Evolutionary conservation across 495 filamentous ascomycete species (phyloP).

Genomic region (Penicillium goetzii): DNA sequence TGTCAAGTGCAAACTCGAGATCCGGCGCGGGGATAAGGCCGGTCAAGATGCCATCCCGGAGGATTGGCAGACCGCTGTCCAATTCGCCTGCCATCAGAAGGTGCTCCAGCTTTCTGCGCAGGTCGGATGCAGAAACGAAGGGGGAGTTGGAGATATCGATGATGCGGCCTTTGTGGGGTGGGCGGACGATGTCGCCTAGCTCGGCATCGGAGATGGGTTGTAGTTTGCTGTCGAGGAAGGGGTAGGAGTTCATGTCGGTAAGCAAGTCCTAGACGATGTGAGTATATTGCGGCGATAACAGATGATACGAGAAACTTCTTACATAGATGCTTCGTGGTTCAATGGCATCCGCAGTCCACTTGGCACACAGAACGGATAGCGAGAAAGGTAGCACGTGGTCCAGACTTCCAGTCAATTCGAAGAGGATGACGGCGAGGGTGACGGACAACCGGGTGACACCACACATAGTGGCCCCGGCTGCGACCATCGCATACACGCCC

Average conservation of each 20-base stretch:
- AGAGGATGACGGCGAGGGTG: slow-evolving; percentile 91
- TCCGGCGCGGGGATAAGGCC: slow-evolving; percentile 94
- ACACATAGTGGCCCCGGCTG: slow-evolving; percentile 96
- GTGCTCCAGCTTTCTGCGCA: slow-evolving; percentile 78
- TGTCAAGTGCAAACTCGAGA: slow-evolving; percentile 90
- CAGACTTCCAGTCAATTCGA: slow-evolving; percentile 91
- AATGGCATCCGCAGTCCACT: slow-evolving; percentile 96
- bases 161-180: slow-evolving; percentile 69
- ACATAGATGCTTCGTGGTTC: slow-evolving; percentile 95
- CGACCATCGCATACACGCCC: slow-evolving; percentile 93
- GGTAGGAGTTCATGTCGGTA: slow-evolving; percentile 96
- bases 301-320: slow-evolving; percentile 27
- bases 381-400: slow-evolving; percentile 97
- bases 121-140: slow-evolving; percentile 70
- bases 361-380: slow-evolving; percentile 85
- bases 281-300: slow-evolving; percentile 19
- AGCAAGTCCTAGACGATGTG: slow-evolving; percentile 68
- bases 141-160: slow-evolving; percentile 87
- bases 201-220: slow-evolving; percentile 85
- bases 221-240: slow-evolving; percentile 91
- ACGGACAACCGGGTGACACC: slow-evolving; percentile 94
- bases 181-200: slow-evolving; percentile 82
- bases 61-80: slow-evolving; percentile 87
- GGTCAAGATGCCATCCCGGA: slow-evolving; percentile 77
- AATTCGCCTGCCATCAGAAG: slow-evolving; percentile 87